Evolutionary conservation across 192 early-diverging fungal genomes (phyloP).

Genomic region (Backusella sp.): DNA sequence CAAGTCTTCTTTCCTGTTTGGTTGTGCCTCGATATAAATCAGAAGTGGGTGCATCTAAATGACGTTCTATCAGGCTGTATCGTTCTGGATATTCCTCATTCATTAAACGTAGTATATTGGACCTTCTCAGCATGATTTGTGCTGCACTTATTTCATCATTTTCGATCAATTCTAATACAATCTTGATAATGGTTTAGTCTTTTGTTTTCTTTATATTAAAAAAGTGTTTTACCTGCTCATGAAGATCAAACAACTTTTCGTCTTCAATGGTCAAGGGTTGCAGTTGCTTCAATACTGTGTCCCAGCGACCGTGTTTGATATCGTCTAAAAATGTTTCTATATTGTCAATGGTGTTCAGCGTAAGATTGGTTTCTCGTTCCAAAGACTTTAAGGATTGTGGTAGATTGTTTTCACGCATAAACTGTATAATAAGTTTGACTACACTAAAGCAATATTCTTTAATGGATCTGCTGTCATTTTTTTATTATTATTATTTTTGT

Average conservation of each 20-base stretch:
- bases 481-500: not conserved
- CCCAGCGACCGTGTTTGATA: conserved; percentile 85
- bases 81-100: conserved; percentile 73
- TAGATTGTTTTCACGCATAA: conserved; percentile 90
- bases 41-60: conserved; percentile 51
- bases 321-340: conserved; percentile 68
- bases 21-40: conserved; percentile 66
- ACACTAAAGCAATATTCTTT: conserved; percentile 46
- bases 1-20: conserved; percentile 71
- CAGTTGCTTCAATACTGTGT: conserved; percentile 73
- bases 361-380: conserved; percentile 78
- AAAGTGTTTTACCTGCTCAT: conserved; percentile 69
- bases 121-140: conserved; percentile 79
- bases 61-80: conserved; percentile 78
- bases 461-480: not conserved
- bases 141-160: conserved; percentile 80
- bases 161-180: conserved; percentile 87
- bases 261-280: conserved; percentile 65
- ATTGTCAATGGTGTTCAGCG: conserved; percentile 86
- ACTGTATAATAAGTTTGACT: conserved; percentile 90
- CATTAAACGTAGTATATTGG: conserved; percentile 84
- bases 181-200: conserved; percentile 37
- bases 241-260: conserved; percentile 77
- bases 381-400: conserved; percentile 71
- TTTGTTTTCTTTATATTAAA: too few relatives aligned